phyloP scores from a whole-genome alignment of 495 filamentous ascomycete species.

The Aspergillus ostianus region DNA sequence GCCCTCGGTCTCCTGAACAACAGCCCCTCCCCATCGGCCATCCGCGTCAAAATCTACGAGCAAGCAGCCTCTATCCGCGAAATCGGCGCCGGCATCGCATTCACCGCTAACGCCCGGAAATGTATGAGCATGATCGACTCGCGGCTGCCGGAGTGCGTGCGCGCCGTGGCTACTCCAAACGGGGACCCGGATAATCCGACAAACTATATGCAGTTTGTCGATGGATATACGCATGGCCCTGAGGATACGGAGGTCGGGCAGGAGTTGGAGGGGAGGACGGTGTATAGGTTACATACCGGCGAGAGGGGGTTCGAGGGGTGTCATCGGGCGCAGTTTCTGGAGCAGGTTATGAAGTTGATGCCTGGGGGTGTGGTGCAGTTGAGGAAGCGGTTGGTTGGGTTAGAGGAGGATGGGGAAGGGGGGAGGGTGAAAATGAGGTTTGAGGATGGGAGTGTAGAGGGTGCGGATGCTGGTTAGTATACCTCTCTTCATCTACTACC shows the following conservation, averaged over 20 bases:
- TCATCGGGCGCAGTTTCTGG: conserved; percentile 58
- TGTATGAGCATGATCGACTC: conserved; percentile 28
- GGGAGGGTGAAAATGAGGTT: conserved; percentile 48
- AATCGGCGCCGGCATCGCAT: conserved; percentile 46
- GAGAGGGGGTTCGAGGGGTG: conserved; percentile 39
- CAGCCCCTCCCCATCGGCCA: neutral
- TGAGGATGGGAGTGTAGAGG: conserved; percentile 50
- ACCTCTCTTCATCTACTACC: neutral
- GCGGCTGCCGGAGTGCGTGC: conserved; percentile 18
- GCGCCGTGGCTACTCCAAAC: conserved; percentile 19
- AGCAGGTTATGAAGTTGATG: conserved; percentile 52
- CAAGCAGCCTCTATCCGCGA: conserved; percentile 33
- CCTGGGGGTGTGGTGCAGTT: conserved; percentile 44
- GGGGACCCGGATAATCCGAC: conserved; percentile 18
- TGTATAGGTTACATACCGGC: conserved; percentile 20
- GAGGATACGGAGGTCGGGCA: conserved; percentile 17
- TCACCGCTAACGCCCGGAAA: conserved; percentile 33
- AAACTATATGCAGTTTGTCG: conserved; percentile 32
- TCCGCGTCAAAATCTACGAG: conserved; percentile 39
- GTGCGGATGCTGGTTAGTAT: conserved; percentile 46
- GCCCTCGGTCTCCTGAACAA: conserved; percentile 37
- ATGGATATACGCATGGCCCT: conserved; percentile 31
- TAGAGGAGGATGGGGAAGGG: conserved; percentile 22
- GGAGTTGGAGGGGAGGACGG: conserved; percentile 7
- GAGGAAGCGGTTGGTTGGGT: conserved; percentile 33